Base-by-base conservation (phyloP, 140 eudicot genomes). In the Ambrosia hybrid region DNA sequence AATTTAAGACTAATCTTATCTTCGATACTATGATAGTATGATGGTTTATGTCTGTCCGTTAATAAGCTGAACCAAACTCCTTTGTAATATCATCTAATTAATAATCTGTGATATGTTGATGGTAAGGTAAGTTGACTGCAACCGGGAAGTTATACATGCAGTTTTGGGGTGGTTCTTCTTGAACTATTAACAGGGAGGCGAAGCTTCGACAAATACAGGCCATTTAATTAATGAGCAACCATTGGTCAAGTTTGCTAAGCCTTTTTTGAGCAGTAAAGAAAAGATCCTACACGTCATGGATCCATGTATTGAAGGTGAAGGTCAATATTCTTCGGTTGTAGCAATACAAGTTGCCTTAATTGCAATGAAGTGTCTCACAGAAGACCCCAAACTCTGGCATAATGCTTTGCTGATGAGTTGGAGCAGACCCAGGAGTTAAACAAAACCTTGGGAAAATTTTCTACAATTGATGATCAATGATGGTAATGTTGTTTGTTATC, bases 151-250 rank as follows among this genome's bases (percentile, higher is more conserved):
- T 89, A 60, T 89, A 87, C 74, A 87, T 21, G 26, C 26, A 21
- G 96, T 72, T 89, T 89, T 6, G 94, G 96, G 71, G 96, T 89
- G 38, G 96, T 89, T 38, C 78, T 89, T 14, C 83, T 89, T 0
- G 94, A 89, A 70, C 81, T 89, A 69, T 15, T 89, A 61, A 82
- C 96, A 11, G 94, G 96, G 34, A 82, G 83, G n/a, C 75, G 94
- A 53, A 83, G 83, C 13, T 51, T 87, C 1, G 96, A 89, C 79
- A 79, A 73, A 48, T 84, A 84, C 65, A 91, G 88, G 5, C 96
- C 96, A 0, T 61, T 78, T 9, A 83, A 82, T 39, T 21, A 21
- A 21, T 21, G 91, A 89, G 68, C 90, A 86, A 15, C 79, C 79
- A n/a, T 90, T 87, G 34, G 76, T 89, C 33, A 80, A 83, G 2